Base-by-base conservation (phyloP, 2,329 filamentous ascomycete genomes). In the Pseudocercospora pini-densiflorae region DNA sequence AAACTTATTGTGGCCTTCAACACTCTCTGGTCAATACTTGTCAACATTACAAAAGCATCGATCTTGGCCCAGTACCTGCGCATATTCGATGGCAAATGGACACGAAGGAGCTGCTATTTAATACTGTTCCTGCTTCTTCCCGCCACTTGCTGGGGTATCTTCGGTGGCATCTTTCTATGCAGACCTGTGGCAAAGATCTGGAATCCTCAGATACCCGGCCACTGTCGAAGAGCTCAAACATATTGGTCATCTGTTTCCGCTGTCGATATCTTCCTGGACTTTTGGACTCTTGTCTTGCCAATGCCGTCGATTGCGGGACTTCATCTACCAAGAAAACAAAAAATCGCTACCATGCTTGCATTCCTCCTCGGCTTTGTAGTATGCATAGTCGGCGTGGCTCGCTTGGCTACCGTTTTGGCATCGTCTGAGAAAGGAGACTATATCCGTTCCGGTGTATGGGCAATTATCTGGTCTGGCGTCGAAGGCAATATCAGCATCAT, bases 1-100 rank as follows among this genome's bases (percentile, higher is more conserved):
- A 74, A 76, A 62, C 67, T 78, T 23, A 72, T 77, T 51, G 67
- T 78, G 27, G 72, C 74, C 43, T 72, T 71, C 64, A 79, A 80
- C 63, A 70, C 71, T 33, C 47, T 78, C 62, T 78, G 77, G 68
- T 65, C 73, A n/a, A 62, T 77, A 23, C 72, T 75, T 7, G 74
- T 79, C 61, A 76, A 76, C 59, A 77, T 78, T 65, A 81, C 81
- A 47, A 84, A 84, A 74, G 77, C 79, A 24, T 83, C 81, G 0
- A 83, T 85, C 60, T 72, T 85, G n/a, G 74, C 82, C 62, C 82
- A 84, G 69, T 84, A 84, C 69, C 79, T 82, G 23, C 81, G 81
- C 43, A 78, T 85, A 57, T 83, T 84, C 71, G 76, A 73, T 36
- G 76, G 74, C 2, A 75, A 68, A 6, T 68, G 67, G 36, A 79